Percentiles rank a stretch among this genome's conserved stretches.
Conservation (phyloP, 345 rosid species). For the Erucastrum elatum region DNA sequence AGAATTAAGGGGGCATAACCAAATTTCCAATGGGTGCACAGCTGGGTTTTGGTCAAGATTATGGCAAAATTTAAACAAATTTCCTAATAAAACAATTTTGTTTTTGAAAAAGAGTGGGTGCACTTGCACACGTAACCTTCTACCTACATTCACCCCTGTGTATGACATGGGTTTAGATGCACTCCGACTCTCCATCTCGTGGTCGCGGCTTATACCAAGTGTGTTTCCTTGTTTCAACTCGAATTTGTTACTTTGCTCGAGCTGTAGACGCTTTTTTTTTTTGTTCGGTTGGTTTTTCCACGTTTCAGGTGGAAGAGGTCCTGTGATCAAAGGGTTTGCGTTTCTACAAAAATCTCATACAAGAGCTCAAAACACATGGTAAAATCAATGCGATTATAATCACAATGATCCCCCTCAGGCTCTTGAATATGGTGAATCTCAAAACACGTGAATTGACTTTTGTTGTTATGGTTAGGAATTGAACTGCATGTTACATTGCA, state of each 20-base stretch:
- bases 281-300: neutral
- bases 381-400: neutral
- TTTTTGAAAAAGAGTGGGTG: too few relatives aligned
- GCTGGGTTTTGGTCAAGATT: too few relatives aligned
- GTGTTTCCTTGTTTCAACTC: neutral
- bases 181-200: constrained; percentile 72
- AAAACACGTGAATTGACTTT: too few relatives aligned
- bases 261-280: neutral
- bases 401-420: too few relatives aligned
- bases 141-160: neutral
- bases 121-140: too few relatives aligned
- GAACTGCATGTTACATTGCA: constrained; percentile 54
- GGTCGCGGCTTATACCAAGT: constrained; percentile 79
- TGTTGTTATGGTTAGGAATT: constrained; percentile 41
- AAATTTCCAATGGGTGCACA: too few relatives aligned
- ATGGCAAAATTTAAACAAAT: too few relatives aligned
- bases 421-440: too few relatives aligned
- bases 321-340: constrained; percentile 54
- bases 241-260: neutral
- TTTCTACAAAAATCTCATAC: constrained; percentile 52
- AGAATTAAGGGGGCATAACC: too few relatives aligned
- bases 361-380: constrained; percentile 50
- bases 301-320: constrained; percentile 55
- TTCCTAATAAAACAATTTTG: too few relatives aligned
- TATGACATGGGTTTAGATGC: constrained; percentile 58